phyloP scores from a whole-genome alignment of 441 rosid species.

The Bruguiera hainesii region DNA sequence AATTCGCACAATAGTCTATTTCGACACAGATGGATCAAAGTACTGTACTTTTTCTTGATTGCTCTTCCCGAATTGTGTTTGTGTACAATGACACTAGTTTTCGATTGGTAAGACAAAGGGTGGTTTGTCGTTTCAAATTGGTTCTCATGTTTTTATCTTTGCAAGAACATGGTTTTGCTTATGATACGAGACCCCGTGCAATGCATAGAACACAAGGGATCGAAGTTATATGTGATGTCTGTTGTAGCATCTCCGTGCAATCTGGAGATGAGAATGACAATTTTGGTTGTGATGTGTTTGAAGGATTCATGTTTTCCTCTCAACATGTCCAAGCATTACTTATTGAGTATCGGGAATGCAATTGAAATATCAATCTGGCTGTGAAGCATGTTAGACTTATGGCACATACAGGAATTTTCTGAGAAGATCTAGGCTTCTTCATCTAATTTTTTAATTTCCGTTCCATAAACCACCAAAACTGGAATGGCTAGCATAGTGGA shows the following conservation, averaged over 20 bases:
- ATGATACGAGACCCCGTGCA: neutral
- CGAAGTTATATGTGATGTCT: neutral
- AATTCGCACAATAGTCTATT: neutral
- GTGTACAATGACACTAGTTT: neutral
- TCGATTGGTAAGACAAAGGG: too few relatives aligned
- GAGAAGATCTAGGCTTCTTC: too few relatives aligned
- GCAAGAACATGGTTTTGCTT: neutral
- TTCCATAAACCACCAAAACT: neutral
- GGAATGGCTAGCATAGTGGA: neutral
- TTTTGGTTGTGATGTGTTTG: neutral
- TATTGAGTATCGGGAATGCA: neutral
- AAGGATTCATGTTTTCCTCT: neutral
- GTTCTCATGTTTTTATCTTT: neutral
- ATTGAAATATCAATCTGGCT: too few relatives aligned
- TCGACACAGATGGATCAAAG: conserved; percentile 33
- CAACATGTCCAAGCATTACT: neutral
- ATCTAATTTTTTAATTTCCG: too few relatives aligned
- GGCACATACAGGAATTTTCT: too few relatives aligned
- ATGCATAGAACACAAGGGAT: too few relatives aligned
- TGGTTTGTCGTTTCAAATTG: too few relatives aligned
- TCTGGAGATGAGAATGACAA: neutral
- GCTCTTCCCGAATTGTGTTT: neutral
- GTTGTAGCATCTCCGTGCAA: neutral
- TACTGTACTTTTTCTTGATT: conserved; percentile 18
- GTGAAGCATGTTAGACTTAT: too few relatives aligned